Conservation (phyloP, 441 rosid species). For the Jatropha multifida region DNA sequence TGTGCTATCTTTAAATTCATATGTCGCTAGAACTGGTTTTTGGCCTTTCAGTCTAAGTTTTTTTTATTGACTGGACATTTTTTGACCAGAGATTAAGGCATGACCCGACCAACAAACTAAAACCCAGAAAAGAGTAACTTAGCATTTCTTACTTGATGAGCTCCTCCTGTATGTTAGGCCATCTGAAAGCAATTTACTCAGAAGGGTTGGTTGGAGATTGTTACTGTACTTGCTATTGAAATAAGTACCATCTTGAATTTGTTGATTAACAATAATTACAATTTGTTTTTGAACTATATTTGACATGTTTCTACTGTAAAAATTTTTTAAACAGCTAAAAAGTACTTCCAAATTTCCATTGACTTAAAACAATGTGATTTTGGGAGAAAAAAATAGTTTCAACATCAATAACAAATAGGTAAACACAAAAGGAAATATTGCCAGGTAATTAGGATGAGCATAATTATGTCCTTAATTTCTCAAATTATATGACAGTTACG, state of each 20-base stretch:
- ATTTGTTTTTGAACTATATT: not conserved
- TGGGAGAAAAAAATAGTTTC: too few species aligned
- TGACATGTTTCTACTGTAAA: not conserved
- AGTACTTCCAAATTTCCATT: not conserved
- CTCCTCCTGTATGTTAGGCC: not conserved
- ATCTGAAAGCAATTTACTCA: not conserved
- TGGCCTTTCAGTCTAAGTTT: not conserved
- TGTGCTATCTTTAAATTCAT: not conserved
- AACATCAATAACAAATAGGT: not conserved
- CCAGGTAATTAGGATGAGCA: not conserved
- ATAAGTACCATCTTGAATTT: not conserved
- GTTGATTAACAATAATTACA: not conserved
- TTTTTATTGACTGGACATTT: not conserved
- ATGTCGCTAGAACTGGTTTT: not conserved
- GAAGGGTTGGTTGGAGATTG: not conserved
- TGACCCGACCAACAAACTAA: not conserved
- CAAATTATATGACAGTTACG: not conserved
- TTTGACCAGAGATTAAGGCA: not conserved
- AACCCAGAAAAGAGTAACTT: not conserved
- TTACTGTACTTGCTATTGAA: not conserved
- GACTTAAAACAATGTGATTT: not conserved
- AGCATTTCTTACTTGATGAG: not conserved
- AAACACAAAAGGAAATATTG: not conserved
- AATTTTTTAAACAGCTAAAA: not conserved
- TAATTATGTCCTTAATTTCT: not conserved